These are phyloP conservation scores for Aspergillus bombycis DNA, from an alignment of 2,329 filamentous ascomycete genomes.

Conservation along the genomic window DNA sequence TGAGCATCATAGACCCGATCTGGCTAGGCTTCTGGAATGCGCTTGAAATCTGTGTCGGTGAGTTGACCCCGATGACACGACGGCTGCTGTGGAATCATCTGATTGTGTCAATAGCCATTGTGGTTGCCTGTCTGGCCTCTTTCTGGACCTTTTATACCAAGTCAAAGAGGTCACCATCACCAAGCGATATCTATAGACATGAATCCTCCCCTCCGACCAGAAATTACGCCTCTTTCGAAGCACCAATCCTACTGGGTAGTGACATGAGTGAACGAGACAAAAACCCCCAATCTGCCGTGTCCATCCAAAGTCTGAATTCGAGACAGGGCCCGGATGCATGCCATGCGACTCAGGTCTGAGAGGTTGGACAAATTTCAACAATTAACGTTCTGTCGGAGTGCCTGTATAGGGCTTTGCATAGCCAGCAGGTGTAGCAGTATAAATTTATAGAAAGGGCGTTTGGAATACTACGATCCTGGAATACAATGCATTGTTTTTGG, in stretches of 20 bases:
- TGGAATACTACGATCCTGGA: too few relatives aligned
- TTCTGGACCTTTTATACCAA: conserved; percentile 14
- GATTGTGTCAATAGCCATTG: not conserved
- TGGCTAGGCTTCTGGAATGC: conserved; percentile 8
- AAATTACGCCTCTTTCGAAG: not conserved
- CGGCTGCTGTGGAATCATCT: not conserved
- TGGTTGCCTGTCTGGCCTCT: conserved; percentile 9
- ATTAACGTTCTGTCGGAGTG: too few relatives aligned
- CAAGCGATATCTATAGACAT: not conserved
- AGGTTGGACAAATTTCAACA: too few relatives aligned
- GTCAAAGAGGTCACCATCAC: not conserved
- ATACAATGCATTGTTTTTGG: too few relatives aligned
- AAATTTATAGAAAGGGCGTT: too few relatives aligned
- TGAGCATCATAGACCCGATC: not conserved
- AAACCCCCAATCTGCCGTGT: not conserved
- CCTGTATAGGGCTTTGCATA: too few relatives aligned
- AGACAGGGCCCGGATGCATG: not conserved
- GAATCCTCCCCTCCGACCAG: not conserved
- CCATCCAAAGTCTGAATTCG: not conserved
- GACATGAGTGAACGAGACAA: not conserved
- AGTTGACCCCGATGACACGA: not conserved
- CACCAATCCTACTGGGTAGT: not conserved
- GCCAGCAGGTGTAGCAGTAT: too few relatives aligned
- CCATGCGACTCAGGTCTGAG: too few relatives aligned
- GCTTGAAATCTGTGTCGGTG: conserved; percentile 12